A percentile compares a stretch with the other conserved stretches of the same genome.
These are phyloP conservation scores for Domatiomyces catenatus DNA, from an alignment of 2,329 filamentous ascomycete species.

Conservation along the genomic window DNA sequence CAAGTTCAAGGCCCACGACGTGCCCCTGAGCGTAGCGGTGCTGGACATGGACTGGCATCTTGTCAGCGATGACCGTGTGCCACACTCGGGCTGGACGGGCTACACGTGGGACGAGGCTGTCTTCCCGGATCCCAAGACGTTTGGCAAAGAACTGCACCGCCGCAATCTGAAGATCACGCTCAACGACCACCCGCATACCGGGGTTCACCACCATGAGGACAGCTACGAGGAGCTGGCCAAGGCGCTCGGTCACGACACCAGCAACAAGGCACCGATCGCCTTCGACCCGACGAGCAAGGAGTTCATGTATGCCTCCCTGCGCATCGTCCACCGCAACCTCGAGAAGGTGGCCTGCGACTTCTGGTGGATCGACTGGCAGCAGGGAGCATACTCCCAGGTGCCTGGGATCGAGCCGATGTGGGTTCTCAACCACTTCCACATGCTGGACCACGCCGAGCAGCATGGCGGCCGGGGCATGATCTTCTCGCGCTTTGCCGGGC, in stretches of 20 bases:
- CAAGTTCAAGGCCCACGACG: slow-evolving; percentile 33
- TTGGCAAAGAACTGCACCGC: slow-evolving; percentile 37
- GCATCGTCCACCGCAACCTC: slow-evolving; percentile 40
- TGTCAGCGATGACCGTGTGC: slow-evolving; percentile 33
- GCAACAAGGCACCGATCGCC: slow-evolving; percentile 34
- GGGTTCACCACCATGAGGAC: slow-evolving; percentile 42
- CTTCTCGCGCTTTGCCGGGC: slow-evolving; percentile 47
- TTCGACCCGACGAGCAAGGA: slow-evolving; percentile 41
- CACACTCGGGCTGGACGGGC: slow-evolving; percentile 42
- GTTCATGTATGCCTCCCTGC: slow-evolving; percentile 45
- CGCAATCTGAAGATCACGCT: slow-evolving; percentile 40
- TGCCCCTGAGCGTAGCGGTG: slow-evolving; percentile 45
- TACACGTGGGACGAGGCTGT: slow-evolving; percentile 47
- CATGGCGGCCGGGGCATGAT: slow-evolving; percentile 35
- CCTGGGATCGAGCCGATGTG: slow-evolving; percentile 48
- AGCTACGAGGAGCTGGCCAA: slow-evolving; percentile 40
- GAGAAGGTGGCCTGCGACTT: slow-evolving; percentile 46
- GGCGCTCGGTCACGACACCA: slow-evolving; percentile 37
- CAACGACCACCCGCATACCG: slow-evolving; percentile 48
- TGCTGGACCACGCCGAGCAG: slow-evolving; percentile 35
- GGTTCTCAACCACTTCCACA: slow-evolving; percentile 52
- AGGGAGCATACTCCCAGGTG: slow-evolving; percentile 40
- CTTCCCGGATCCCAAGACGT: slow-evolving; percentile 41
- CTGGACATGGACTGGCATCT: slow-evolving; percentile 55
- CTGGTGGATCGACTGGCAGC: slow-evolving; percentile 57